Evolutionary conservation across 148 eudicot species (phyloP).

Genomic region (Nepenthes gracilis): DNA sequence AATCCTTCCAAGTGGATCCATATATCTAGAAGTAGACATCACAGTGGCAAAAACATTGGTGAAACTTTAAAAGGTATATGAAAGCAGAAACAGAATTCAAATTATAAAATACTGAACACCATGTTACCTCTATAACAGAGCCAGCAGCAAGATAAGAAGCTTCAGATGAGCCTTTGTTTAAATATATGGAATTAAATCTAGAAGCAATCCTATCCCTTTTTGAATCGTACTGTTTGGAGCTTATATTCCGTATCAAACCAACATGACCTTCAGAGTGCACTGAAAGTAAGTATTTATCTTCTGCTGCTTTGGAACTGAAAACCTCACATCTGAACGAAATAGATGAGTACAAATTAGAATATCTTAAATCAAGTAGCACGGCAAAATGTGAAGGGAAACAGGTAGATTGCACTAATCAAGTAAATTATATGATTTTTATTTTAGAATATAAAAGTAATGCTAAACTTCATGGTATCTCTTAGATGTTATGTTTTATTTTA

Average conservation of each 20-base stretch:
- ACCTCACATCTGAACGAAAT: slow-evolving; percentile 53
- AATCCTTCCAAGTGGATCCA: too few relatives aligned
- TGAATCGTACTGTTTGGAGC: slow-evolving; percentile 46
- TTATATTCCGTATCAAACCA: slow-evolving; percentile 53
- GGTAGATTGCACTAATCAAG: too few relatives aligned
- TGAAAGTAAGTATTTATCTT: slow-evolving; percentile 53
- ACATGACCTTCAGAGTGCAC: slow-evolving; percentile 77
- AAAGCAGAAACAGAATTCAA: not conserved
- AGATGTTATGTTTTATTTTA: too few relatives aligned
- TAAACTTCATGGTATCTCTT: too few relatives aligned
- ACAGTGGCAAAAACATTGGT: too few relatives aligned
- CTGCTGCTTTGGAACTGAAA: slow-evolving; percentile 60
- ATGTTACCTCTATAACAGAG: slow-evolving; percentile 68
- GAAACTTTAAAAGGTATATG: too few relatives aligned
- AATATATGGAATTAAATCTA: slow-evolving; percentile 64
- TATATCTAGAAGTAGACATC: too few relatives aligned
- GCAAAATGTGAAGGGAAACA: too few relatives aligned
- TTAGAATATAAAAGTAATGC: too few relatives aligned
- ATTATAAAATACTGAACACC: not conserved
- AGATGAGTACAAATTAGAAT: slow-evolving; percentile 1
- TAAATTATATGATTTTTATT: too few relatives aligned
- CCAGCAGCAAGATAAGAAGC: slow-evolving; percentile 97
- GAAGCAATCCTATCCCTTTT: slow-evolving; percentile 41
- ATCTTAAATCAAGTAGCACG: not conserved
- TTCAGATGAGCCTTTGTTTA: slow-evolving; percentile 82